Percentiles rank a stretch among this genome's conserved stretches.
phyloP scores from a whole-genome alignment of 2,329 filamentous ascomycete species.

The Sphaceloma murrayae region DNA sequence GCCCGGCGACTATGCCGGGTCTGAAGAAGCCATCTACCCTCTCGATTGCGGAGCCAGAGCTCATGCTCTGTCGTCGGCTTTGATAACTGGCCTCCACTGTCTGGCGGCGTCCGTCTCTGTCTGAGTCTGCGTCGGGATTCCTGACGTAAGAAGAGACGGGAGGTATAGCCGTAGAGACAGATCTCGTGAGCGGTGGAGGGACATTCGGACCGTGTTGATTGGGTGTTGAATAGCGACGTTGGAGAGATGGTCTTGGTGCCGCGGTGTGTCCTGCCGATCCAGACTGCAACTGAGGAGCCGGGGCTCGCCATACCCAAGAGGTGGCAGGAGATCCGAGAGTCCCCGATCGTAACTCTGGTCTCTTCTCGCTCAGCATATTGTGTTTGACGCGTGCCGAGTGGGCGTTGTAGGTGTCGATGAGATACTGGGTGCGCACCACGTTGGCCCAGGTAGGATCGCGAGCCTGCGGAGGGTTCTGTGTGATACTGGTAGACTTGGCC shows the following conservation, averaged over 20 bases:
- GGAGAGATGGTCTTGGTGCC: no score
- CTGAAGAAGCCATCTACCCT: conserved; percentile 5
- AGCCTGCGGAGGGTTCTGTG: background rate
- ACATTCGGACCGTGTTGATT: background rate
- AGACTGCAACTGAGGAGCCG: no score
- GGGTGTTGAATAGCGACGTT: no score
- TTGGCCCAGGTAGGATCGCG: background rate
- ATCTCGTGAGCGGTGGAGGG: background rate
- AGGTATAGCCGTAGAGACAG: background rate
- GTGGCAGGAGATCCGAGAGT: background rate
- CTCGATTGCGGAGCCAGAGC: background rate
- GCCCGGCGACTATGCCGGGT: background rate
- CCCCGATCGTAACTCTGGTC: background rate
- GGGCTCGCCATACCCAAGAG: no score
- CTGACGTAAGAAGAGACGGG: background rate
- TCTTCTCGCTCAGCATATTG: background rate
- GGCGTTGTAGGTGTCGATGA: background rate
- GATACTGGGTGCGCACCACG: background rate
- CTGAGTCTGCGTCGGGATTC: background rate
- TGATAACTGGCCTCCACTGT: background rate
- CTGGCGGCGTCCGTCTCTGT: conserved; percentile 2
- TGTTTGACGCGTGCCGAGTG: background rate
- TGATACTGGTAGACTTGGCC: background rate
- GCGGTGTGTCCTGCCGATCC: no score
- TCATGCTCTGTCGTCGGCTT: conserved; percentile 5